These are phyloP conservation scores for Pelargonium myrrhifolium DNA, from an alignment of 441 rosid species.

Conservation along the genomic window DNA sequence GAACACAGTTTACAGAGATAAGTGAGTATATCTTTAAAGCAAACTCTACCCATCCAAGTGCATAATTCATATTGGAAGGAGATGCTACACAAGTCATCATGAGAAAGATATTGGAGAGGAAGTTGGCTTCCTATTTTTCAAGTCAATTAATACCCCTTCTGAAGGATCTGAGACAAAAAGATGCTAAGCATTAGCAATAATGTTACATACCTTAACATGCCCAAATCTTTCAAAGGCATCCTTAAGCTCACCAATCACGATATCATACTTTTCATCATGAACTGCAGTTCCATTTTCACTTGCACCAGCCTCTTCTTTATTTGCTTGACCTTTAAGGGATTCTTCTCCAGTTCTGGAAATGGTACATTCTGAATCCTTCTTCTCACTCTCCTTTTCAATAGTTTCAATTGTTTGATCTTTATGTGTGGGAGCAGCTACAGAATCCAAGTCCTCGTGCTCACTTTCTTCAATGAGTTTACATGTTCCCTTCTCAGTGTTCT, in stretches of 20 bases:
- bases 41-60: background rate
- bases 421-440: background rate
- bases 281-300: background rate
- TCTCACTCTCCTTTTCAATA: background rate
- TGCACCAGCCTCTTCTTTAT: background rate
- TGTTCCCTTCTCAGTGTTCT: conserved; percentile 16
- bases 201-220: background rate
- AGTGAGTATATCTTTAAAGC: background rate
- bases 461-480: conserved; percentile 25
- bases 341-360: background rate
- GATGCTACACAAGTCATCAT: background rate
- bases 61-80: background rate
- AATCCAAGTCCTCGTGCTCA: background rate
- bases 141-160: background rate
- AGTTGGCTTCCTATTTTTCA: background rate
- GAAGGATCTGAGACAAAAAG: background rate
- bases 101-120: background rate
- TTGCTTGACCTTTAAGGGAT: background rate
- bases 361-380: background rate
- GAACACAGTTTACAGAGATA: background rate
- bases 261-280: background rate
- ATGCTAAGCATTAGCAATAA: background rate
- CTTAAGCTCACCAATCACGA: background rate
- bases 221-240: conserved; percentile 3
- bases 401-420: no score